Percentiles rank a stretch among this genome's conserved stretches.
phyloP scores from a whole-genome alignment of 805 yeast species.

The Soucietia sequanensis region DNA sequence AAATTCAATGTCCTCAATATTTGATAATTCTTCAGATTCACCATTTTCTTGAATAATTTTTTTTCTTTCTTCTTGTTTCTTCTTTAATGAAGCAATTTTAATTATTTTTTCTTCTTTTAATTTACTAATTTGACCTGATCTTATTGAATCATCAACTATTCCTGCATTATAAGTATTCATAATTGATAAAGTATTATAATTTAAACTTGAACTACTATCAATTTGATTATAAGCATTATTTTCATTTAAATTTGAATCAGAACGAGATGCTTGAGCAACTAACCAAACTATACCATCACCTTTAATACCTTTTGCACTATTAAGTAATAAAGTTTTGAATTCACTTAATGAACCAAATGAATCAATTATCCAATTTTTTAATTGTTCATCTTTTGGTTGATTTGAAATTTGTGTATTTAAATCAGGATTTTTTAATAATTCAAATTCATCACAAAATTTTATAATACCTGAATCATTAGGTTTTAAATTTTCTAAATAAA shows the following conservation, averaged over 20 bases:
- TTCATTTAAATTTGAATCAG: conserved; percentile 25
- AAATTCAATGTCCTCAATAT: conserved; percentile 6
- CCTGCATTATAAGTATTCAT: conserved; percentile 90
- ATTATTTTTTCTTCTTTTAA: conserved; percentile 37
- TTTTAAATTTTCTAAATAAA: conserved; percentile 45
- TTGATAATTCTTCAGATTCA: neutral
- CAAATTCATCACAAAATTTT: conserved; percentile 20
- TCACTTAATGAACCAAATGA: conserved; percentile 78
- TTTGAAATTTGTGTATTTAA: conserved; percentile 30
- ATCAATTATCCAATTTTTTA: conserved; percentile 48
- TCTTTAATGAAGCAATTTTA: conserved; percentile 23
- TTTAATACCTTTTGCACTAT: conserved; percentile 66
- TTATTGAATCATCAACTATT: conserved; percentile 63
- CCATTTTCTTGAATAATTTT: conserved; percentile 7
- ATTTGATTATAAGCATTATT: conserved; percentile 9
- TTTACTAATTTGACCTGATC: conserved; percentile 50
- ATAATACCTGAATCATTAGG: conserved; percentile 19
- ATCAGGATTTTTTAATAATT: conserved; percentile 47
- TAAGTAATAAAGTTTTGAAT: conserved; percentile 66
- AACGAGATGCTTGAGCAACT: conserved; percentile 52
- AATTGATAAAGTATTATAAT: conserved; percentile 53
- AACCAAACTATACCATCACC: conserved; percentile 95
- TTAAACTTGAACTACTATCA: conserved; percentile 8
- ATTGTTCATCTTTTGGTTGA: conserved; percentile 31
- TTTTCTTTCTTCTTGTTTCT: conserved; percentile 22